These are phyloP conservation scores for Leishmania aethiopica DNA, from an alignment of 208 protist species.

Conservation along the genomic window DNA sequence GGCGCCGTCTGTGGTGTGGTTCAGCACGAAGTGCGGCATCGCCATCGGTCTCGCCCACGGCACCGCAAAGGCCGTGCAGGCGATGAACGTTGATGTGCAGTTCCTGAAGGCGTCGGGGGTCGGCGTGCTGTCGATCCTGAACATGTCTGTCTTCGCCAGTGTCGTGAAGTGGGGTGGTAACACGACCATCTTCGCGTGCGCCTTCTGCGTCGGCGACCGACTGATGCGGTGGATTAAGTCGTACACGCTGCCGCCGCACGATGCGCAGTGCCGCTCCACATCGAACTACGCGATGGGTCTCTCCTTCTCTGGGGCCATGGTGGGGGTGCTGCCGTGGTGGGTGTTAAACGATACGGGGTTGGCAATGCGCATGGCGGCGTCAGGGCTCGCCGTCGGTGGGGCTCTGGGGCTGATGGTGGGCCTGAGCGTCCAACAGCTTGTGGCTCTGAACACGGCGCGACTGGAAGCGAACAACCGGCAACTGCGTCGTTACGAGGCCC, in stretches of 20 bases:
- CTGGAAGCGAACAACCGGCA: constrained; percentile 76
- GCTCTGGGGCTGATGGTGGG: constrained; percentile 65
- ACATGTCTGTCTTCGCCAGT: constrained; percentile 80
- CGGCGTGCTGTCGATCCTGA: constrained; percentile 79
- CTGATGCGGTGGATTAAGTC: constrained; percentile 50
- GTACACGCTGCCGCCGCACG: constrained; percentile 56
- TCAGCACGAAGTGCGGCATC: constrained; percentile 81
- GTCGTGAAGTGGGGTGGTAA: constrained; percentile 90
- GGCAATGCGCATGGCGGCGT: constrained; percentile 63
- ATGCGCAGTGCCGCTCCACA: constrained; percentile 61
- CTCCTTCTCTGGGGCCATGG: constrained; percentile 67
- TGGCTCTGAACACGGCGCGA: constrained; percentile 68
- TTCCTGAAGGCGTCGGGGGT: constrained; percentile 83
- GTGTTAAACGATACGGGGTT: constrained; percentile 69
- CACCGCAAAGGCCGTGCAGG: constrained; percentile 59
- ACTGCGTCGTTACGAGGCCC: constrained; percentile 81
- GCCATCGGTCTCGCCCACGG: constrained; percentile 80
- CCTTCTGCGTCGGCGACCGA: constrained; percentile 81
- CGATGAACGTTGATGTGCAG: constrained; percentile 81
- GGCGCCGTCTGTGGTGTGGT: constrained; percentile 78
- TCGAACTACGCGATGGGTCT: constrained; percentile 79
- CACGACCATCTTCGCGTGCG: constrained; percentile 52
- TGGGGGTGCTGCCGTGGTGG: constrained; percentile 89
- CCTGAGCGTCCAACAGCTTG: constrained; percentile 53
- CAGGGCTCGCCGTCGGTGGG: constrained; percentile 66